A percentile compares a stretch with the other conserved stretches of the same genome.
Conservation (phyloP, 768 basidiomycete species). For the Austroboletus eburneus region DNA sequence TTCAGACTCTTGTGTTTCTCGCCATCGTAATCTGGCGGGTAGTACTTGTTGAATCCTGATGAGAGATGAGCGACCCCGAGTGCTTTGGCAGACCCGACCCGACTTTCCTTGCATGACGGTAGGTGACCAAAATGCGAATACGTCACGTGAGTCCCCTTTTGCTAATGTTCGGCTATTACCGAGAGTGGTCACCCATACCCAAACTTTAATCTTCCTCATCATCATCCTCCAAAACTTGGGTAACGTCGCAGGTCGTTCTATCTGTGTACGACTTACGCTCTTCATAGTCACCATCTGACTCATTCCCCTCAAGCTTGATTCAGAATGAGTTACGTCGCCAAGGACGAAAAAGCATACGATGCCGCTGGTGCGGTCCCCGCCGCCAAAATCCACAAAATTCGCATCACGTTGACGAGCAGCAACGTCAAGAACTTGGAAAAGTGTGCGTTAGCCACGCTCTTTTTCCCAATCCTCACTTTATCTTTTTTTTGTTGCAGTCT, state of each 20-base stretch:
- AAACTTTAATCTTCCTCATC: constrained; percentile 36
- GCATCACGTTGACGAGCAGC: constrained; percentile 97
- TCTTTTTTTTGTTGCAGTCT: constrained; percentile 56
- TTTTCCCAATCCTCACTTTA: background rate
- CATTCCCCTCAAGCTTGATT: constrained; percentile 33
- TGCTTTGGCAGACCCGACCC: constrained; percentile 12
- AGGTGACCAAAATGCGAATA: background rate
- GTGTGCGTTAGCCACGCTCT: constrained; percentile 50
- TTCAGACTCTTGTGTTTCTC: constrained; percentile 71
- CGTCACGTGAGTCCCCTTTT: constrained; percentile 8
- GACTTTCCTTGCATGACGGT: constrained; percentile 42
- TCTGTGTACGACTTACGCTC: constrained; percentile 2
- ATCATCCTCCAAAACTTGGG: constrained; percentile 28
- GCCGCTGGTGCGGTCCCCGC: constrained; percentile 83
- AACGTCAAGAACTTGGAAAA: constrained; percentile 99
- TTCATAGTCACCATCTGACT: constrained; percentile 78
- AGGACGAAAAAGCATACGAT: constrained; percentile 97
- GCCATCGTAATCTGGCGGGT: constrained; percentile 72
- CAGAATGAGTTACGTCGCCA: constrained; percentile 97
- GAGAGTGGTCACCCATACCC: background rate
- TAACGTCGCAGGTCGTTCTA: constrained; percentile 11
- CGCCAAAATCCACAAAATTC: constrained; percentile 97
- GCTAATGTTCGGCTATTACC: constrained; percentile 15
- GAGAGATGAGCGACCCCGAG: constrained; percentile 5
- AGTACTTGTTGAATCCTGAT: constrained; percentile 74